A percentile compares a stretch with the other conserved stretches of the same genome.
Evolutionary conservation across 2,329 filamentous ascomycete species (phyloP).

Genomic region (Diaporthe helianthi): DNA sequence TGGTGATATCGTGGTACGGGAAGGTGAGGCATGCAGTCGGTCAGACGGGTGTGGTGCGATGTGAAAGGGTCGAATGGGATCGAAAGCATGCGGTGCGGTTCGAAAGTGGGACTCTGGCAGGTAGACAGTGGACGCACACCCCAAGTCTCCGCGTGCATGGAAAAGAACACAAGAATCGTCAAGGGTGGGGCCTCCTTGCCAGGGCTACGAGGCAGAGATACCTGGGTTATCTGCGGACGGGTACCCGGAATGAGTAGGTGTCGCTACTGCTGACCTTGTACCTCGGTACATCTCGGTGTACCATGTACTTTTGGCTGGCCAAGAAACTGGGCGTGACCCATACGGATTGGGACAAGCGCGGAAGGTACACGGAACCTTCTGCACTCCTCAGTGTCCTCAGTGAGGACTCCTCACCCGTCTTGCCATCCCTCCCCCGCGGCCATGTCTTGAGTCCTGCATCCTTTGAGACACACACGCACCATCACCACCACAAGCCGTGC

Average conservation of each 20-base stretch:
- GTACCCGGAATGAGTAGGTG: background rate
- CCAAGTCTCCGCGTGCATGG: constrained; percentile 8
- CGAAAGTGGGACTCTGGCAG: constrained; percentile 22
- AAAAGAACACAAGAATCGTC: background rate
- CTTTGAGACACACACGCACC: background rate
- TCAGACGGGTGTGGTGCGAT: background rate
- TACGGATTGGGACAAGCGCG: background rate
- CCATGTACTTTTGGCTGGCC: background rate
- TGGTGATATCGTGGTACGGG: constrained; percentile 10
- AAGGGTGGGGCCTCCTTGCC: background rate
- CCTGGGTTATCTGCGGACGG: background rate
- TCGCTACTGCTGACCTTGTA: background rate
- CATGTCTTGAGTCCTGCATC: background rate
- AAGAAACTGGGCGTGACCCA: background rate
- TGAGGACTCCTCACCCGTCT: too few relatives aligned
- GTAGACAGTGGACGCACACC: background rate
- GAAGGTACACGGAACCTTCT: background rate
- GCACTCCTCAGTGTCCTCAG: too few relatives aligned
- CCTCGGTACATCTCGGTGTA: background rate
- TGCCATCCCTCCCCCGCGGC: too few relatives aligned
- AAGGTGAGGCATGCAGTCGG: constrained; percentile 5
- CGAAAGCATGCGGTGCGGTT: constrained; percentile 12
- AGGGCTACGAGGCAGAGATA: too few relatives aligned
- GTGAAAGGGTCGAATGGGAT: constrained; percentile 22
- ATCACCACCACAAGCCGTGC: background rate